Evolutionary conservation across 208 protist genomes (phyloP).

Genomic region (Borovskyia barvae): DNA sequence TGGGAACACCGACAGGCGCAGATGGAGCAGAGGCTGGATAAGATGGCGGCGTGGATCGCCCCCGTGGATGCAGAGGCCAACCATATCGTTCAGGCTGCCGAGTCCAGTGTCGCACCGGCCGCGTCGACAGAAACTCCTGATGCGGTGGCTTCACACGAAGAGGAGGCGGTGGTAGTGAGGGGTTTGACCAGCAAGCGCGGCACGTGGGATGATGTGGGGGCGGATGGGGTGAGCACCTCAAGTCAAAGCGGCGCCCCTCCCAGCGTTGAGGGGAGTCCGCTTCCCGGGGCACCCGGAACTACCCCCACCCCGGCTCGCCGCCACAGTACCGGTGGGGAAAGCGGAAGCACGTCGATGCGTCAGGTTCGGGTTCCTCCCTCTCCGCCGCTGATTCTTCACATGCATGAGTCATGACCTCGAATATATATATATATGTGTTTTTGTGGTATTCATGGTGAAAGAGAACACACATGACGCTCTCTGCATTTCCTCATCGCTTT

Average conservation of each 20-base stretch:
- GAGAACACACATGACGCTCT: too few relatives aligned
- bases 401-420: constrained; percentile 31
- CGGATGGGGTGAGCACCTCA: neutral
- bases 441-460: too few relatives aligned
- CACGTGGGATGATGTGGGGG: constrained; percentile 20
- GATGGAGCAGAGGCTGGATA: constrained; percentile 20
- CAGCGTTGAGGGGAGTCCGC: constrained; percentile 12
- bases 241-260: neutral
- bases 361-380: constrained; percentile 53
- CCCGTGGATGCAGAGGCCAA: constrained; percentile 20
- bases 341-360: constrained; percentile 4
- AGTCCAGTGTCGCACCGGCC: neutral
- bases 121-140: neutral
- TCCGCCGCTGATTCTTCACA: constrained; percentile 55
- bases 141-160: neutral
- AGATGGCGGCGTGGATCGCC: constrained; percentile 17
- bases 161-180: neutral
- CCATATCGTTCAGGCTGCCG: neutral
- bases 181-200: constrained; percentile 1
- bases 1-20: constrained; percentile 14
- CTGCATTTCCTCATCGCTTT: neutral
- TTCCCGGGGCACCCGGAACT: constrained; percentile 18
- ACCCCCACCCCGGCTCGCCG: constrained; percentile 43
- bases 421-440: constrained; percentile 12
- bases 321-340: constrained; percentile 2